These are phyloP conservation scores for Golubevia sp. DNA, from an alignment of 1,284 basidiomycete species.

Conservation along the genomic window DNA sequence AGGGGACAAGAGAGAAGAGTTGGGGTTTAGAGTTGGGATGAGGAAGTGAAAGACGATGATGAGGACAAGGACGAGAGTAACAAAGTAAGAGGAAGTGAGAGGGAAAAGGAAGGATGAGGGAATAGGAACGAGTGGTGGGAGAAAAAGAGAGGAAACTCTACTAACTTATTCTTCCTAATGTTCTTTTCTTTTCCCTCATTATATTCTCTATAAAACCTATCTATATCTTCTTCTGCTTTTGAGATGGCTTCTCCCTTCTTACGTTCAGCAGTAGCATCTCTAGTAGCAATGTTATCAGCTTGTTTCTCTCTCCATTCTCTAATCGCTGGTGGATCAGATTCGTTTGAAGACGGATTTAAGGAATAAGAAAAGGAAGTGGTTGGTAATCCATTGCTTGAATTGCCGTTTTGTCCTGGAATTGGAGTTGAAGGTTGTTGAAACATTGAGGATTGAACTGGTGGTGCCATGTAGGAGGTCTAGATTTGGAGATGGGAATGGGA, in stretches of 20 bases:
- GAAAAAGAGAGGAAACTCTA: no score
- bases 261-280: slow-evolving; percentile 55
- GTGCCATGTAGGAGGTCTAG: slow-evolving; percentile 30
- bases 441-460: slow-evolving; percentile 10
- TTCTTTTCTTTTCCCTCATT: slow-evolving; percentile 61
- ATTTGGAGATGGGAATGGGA: not conserved
- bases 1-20: not conserved
- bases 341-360: slow-evolving; percentile 2
- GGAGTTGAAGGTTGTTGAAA: not conserved
- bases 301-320: slow-evolving; percentile 46
- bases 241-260: slow-evolving; percentile 55
- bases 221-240: slow-evolving; percentile 60
- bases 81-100: no score
- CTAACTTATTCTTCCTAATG: slow-evolving; percentile 53
- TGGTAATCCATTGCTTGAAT: not conserved
- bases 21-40: no score
- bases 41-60: not conserved
- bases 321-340: not conserved
- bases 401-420: not conserved
- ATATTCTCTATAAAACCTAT: slow-evolving; percentile 60
- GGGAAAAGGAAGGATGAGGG: no score
- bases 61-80: no score
- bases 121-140: no score
- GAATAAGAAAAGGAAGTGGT: slow-evolving; percentile 3
- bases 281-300: slow-evolving; percentile 48